phyloP scores from a whole-genome alignment of 2,329 filamentous ascomycete genomes.

The Mariannaea sp. region DNA sequence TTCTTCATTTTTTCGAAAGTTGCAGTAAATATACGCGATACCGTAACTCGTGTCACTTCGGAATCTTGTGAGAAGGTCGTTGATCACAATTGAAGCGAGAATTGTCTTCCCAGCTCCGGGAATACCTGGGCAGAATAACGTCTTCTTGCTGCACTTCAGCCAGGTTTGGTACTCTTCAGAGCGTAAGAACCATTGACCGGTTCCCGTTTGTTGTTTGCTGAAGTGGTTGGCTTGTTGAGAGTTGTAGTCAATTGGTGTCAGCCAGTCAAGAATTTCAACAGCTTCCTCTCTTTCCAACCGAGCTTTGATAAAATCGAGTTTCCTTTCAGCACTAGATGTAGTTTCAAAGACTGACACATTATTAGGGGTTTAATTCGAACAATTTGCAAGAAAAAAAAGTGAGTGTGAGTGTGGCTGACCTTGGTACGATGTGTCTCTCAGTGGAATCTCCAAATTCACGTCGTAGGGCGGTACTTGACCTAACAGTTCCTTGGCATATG shows the following conservation, averaged over 20 bases:
- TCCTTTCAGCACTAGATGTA: too few relatives aligned
- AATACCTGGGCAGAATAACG: neutral
- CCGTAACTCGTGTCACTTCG: neutral
- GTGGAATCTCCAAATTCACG: too few relatives aligned
- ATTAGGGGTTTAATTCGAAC: too few relatives aligned
- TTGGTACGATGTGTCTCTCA: too few relatives aligned
- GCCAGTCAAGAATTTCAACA: neutral
- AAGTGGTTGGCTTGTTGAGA: neutral
- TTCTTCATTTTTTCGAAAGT: neutral
- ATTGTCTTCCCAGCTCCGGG: neutral
- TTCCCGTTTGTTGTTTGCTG: neutral
- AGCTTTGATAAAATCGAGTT: too few relatives aligned
- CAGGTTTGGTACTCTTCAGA: neutral
- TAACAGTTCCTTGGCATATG: conserved; percentile 1
- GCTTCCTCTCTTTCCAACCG: too few relatives aligned
- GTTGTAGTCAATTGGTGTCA: neutral
- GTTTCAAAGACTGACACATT: too few relatives aligned
- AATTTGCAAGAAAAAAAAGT: too few relatives aligned
- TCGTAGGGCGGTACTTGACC: too few relatives aligned
- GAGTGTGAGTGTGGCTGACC: too few relatives aligned
- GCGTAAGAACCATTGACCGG: neutral
- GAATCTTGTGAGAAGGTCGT: neutral
- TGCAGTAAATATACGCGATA: neutral
- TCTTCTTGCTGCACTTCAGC: neutral
- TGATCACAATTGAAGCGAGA: neutral